Evolutionary conservation across 352 stramenopile species (phyloP).

Genomic region (Pythium inflatum): DNA sequence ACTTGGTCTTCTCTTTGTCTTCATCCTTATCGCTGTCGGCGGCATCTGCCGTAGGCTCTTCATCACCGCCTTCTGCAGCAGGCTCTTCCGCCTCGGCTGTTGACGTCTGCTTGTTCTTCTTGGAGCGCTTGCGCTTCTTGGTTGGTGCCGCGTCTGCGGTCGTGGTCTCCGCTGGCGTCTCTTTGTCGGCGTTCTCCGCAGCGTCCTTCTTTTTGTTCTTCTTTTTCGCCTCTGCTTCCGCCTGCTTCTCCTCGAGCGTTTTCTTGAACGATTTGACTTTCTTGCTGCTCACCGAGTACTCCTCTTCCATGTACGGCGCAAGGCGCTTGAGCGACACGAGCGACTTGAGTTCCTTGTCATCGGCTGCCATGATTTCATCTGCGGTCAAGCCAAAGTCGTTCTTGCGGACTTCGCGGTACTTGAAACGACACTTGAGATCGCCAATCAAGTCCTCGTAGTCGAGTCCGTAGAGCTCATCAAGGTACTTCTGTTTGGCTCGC

Average conservation of each 20-base stretch:
- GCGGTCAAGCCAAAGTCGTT: constrained; percentile 97
- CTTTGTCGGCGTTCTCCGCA: constrained; percentile 22
- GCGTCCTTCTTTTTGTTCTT: constrained; percentile 40
- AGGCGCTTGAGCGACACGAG: constrained; percentile 98
- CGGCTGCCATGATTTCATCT: constrained; percentile 97
- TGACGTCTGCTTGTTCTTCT: constrained; percentile 50
- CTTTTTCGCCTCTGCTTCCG: constrained; percentile 52
- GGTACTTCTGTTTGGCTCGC: constrained; percentile 90
- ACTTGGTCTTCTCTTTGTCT: background rate
- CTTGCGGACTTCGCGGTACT: constrained; percentile 94
- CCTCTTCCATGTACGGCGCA: constrained; percentile 92
- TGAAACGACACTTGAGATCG: constrained; percentile 97
- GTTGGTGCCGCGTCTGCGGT: constrained; percentile 34
- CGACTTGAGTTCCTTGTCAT: constrained; percentile 96
- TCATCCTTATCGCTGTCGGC: constrained; percentile 12
- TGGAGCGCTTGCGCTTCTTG: constrained; percentile 79
- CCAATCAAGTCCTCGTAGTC: constrained; percentile 99
- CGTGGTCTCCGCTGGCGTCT: constrained; percentile 14
- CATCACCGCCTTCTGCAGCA: constrained; percentile 24
- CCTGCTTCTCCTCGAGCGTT: constrained; percentile 65
- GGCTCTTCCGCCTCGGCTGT: background rate
- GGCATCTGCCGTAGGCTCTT: background rate
- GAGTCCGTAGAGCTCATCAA: constrained; percentile 97
- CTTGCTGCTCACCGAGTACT: constrained; percentile 69
- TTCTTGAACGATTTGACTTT: constrained; percentile 71